These are phyloP conservation scores for Lentinula detonsa DNA, from an alignment of 768 basidiomycete species.

Conservation along the genomic window DNA sequence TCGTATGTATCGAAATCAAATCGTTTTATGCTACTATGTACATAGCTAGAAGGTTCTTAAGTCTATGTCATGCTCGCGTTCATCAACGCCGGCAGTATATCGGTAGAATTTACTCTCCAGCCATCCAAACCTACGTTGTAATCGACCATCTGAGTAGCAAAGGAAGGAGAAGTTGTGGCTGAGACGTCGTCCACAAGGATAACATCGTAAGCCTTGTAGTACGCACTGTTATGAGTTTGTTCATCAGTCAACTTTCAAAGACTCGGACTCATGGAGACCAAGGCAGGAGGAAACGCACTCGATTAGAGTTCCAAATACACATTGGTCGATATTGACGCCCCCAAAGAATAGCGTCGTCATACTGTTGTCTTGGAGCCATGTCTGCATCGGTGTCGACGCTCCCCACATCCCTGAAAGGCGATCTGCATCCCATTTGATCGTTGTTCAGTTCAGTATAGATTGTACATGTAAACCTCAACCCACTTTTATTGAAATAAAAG, in stretches of 20 bases:
- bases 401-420: slow-evolving; percentile 29
- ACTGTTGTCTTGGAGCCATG: slow-evolving; percentile 24
- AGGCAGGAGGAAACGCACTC: slow-evolving; percentile 14
- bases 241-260: neutral
- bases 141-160: slow-evolving; percentile 25
- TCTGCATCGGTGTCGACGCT: slow-evolving; percentile 25
- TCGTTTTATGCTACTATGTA: no score
- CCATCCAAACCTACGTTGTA: slow-evolving; percentile 22
- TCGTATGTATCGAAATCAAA: no score
- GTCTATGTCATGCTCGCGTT: neutral
- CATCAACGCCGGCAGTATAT: slow-evolving; percentile 15
- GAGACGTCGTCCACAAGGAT: slow-evolving; percentile 27
- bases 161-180: slow-evolving; percentile 23
- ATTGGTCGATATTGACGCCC: slow-evolving; percentile 28
- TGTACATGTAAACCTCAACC: neutral
- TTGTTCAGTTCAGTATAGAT: neutral
- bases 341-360: slow-evolving; percentile 28
- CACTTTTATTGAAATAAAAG: slow-evolving; percentile 29
- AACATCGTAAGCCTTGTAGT: slow-evolving; percentile 28
- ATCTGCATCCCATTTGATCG: slow-evolving; percentile 11
- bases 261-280: neutral
- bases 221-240: slow-evolving; percentile 13
- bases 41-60: no score
- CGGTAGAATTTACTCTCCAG: slow-evolving; percentile 23
- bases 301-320: slow-evolving; percentile 26